These are phyloP conservation scores for Colletotrichum orbiculare DNA, from an alignment of 2,329 filamentous ascomycete genomes.

Conservation along the genomic window DNA sequence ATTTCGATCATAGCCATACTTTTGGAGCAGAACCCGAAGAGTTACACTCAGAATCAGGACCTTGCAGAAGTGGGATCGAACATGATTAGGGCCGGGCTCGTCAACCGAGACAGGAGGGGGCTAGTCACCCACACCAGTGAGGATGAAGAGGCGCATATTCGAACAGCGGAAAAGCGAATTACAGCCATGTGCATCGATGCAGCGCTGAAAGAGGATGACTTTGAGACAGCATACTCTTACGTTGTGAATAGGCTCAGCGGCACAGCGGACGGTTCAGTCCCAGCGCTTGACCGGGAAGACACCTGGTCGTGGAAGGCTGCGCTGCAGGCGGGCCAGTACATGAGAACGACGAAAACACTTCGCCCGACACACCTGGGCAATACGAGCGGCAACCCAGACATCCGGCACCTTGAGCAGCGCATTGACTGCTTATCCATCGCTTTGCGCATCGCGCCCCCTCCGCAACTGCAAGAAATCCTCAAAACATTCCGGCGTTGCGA, in stretches of 20 bases:
- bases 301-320: slow-evolving; percentile 84
- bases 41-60: slow-evolving; percentile 80
- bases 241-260: slow-evolving; percentile 75
- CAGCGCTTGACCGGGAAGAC: slow-evolving; percentile 54
- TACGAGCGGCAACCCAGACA: slow-evolving; percentile 67
- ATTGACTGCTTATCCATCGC: slow-evolving; percentile 84
- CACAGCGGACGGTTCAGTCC: slow-evolving; percentile 40
- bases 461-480: slow-evolving; percentile 78
- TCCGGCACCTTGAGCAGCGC: slow-evolving; percentile 82
- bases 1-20: slow-evolving; percentile 78
- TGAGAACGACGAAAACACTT: slow-evolving; percentile 63
- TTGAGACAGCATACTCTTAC: slow-evolving; percentile 88
- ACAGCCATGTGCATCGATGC: slow-evolving; percentile 85
- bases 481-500: slow-evolving; percentile 82
- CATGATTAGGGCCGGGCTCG: slow-evolving; percentile 71
- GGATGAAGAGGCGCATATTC: slow-evolving; percentile 41
- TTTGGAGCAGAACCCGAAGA: slow-evolving; percentile 78
- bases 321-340: slow-evolving; percentile 80
- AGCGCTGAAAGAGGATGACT: slow-evolving; percentile 80
- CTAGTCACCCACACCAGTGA: slow-evolving; percentile 40
- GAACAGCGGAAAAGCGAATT: slow-evolving; percentile 70
- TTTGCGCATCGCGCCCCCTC: slow-evolving; percentile 76
- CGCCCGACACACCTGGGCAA: slow-evolving; percentile 71
- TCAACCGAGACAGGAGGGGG: slow-evolving; percentile 44
- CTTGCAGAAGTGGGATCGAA: slow-evolving; percentile 76